A percentile compares a stretch with the other conserved stretches of the same genome.
Evolutionary conservation across 345 rosid species (phyloP).

Genomic region (Crucihimalaya himalaica): DNA sequence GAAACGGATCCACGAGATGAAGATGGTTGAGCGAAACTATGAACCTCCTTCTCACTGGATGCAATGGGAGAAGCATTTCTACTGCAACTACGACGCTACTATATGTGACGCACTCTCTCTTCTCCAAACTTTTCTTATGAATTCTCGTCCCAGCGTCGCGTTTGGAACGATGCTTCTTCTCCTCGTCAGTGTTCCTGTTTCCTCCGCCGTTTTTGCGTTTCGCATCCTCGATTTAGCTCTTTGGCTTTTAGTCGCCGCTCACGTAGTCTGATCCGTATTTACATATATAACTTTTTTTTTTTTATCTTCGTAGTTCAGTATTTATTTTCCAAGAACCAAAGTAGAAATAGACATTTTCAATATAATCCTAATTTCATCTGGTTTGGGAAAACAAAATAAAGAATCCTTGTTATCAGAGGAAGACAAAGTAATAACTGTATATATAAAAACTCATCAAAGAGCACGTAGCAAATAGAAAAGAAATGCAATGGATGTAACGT

Average conservation of each 20-base stretch:
- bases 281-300: background rate
- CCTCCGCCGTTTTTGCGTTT: conserved; percentile 36
- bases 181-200: conserved; percentile 49
- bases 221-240: conserved; percentile 10
- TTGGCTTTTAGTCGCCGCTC: conserved; percentile 7
- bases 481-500: background rate
- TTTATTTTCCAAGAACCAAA: background rate
- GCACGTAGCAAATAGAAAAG: background rate
- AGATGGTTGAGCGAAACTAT: conserved; percentile 62
- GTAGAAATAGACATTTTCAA: too few relatives aligned
- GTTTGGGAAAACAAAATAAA: too few relatives aligned
- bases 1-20: conserved; percentile 60
- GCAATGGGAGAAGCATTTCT: conserved; percentile 68
- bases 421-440: too few relatives aligned
- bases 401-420: too few relatives aligned
- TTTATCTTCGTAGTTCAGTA: background rate
- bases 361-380: too few relatives aligned
- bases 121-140: conserved; percentile 57
- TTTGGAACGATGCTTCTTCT: conserved; percentile 48
- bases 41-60: conserved; percentile 67
- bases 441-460: background rate
- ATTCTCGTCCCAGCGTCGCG: conserved; percentile 63
- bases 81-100: conserved; percentile 47
- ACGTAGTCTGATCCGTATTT: conserved; percentile 18
- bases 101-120: conserved; percentile 50